Percentiles rank a stretch among this genome's conserved stretches.
phyloP scores from a whole-genome alignment of 2,329 filamentous ascomycete species.

The Alternaria sp. region DNA sequence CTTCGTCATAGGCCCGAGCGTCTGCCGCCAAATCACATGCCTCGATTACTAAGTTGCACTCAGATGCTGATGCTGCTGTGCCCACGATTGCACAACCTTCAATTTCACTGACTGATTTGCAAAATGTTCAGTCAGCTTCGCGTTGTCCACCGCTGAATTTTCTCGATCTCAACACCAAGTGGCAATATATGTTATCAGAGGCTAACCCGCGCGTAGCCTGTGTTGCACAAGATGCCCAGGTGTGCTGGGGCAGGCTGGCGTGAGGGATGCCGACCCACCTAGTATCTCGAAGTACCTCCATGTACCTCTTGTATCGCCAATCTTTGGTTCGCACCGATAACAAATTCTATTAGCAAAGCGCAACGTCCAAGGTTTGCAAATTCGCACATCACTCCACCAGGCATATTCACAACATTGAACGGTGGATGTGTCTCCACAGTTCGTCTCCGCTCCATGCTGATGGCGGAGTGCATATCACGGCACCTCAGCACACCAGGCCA shows the following conservation, averaged over 20 bases:
- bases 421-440: constrained; percentile 9
- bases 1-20: constrained; percentile 43
- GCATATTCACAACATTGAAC: constrained; percentile 5
- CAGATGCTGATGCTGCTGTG: not conserved
- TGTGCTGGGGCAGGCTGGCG: constrained; percentile 18
- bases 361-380: constrained; percentile 5
- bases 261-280: constrained; percentile 8
- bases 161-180: constrained; percentile 29
- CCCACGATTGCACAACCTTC: constrained; percentile 1
- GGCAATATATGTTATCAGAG: constrained; percentile 8
- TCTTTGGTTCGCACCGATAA: constrained; percentile 1
- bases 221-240: constrained; percentile 9
- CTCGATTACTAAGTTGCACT: constrained; percentile 16
- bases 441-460: constrained; percentile 12
- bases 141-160: not conserved
- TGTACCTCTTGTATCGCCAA: constrained; percentile 1
- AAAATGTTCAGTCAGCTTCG: not conserved
- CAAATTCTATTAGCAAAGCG: constrained; percentile 14
- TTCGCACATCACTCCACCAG: constrained; percentile 14
- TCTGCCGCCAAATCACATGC: constrained; percentile 39
- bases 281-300: constrained; percentile 31
- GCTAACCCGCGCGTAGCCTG: constrained; percentile 6
- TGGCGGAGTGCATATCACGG: constrained; percentile 15
- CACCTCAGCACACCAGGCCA: constrained; percentile 7
- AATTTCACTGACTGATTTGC: constrained; percentile 6